These are phyloP conservation scores for Chrysophaeum taylorii DNA, from an alignment of 352 stramenopile species.

Conservation along the genomic window DNA sequence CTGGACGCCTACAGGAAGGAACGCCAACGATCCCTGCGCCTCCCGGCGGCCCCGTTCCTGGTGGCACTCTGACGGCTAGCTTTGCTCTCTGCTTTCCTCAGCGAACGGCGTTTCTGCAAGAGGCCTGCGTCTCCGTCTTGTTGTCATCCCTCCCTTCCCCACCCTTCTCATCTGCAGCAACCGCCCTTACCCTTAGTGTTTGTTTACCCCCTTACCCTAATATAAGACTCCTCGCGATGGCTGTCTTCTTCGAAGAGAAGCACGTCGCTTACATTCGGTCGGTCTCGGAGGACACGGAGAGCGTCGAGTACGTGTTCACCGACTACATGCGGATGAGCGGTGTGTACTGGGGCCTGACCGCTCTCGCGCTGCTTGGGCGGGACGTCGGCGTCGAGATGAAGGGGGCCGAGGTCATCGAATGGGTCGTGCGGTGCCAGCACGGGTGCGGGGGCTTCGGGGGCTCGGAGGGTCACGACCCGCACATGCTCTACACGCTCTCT, in stretches of 20 bases:
- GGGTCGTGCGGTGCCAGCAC: slow-evolving; percentile 86
- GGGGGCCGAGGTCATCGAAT: slow-evolving; percentile 74
- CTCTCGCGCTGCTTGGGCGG: slow-evolving; percentile 77
- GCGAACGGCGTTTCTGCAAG: no score
- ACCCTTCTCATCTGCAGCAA: no score
- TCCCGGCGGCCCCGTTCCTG: no score
- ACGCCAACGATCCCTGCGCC: no score
- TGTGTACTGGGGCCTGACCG: slow-evolving; percentile 94
- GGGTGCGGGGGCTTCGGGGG: slow-evolving; percentile 83
- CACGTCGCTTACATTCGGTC: slow-evolving; percentile 63
- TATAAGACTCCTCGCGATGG: no score
- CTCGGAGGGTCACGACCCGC: slow-evolving; percentile 87
- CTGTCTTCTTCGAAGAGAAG: slow-evolving; percentile 53
- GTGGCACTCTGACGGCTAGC: no score
- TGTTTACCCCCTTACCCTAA: no score
- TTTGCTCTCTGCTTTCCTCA: no score
- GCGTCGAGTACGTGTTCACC: slow-evolving; percentile 78
- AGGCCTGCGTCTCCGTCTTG: no score
- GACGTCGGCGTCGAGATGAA: slow-evolving; percentile 65
- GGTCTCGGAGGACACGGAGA: slow-evolving; percentile 69
- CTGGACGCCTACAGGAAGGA: no score
- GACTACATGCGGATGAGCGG: slow-evolving; percentile 94
- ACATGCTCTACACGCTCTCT: slow-evolving; percentile 94
- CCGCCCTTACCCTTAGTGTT: no score
- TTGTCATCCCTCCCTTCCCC: no score